A percentile compares a stretch with the other conserved stretches of the same genome.
Conservation (phyloP, 148 eudicot species). For the Limonium bicolor region DNA sequence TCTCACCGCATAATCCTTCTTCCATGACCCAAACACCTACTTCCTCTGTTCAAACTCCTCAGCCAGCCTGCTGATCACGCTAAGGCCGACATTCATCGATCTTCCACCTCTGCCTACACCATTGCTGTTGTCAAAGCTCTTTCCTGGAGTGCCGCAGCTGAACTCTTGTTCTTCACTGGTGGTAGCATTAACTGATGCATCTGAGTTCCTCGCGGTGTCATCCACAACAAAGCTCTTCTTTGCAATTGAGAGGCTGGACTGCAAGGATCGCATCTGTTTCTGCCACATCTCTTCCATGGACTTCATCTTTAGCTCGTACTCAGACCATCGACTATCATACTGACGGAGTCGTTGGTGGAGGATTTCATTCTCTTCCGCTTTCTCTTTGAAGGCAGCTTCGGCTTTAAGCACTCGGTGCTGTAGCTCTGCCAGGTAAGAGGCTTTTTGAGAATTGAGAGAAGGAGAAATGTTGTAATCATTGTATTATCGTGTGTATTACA, state of each 20-base stretch:
- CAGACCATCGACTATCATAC: slow-evolving; percentile 89
- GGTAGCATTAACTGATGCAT: slow-evolving; percentile 44
- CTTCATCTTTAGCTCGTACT: slow-evolving; percentile 91
- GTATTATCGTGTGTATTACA: no score
- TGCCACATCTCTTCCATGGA: slow-evolving; percentile 99
- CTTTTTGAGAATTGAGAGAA: no score
- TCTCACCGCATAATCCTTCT: slow-evolving; percentile 78
- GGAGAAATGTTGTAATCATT: no score
- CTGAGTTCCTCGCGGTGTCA: slow-evolving; percentile 58
- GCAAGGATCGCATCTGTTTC: slow-evolving; percentile 92
- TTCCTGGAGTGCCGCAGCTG: slow-evolving; percentile 33
- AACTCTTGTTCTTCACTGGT: slow-evolving; percentile 33
- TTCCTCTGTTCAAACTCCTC: slow-evolving; percentile 93
- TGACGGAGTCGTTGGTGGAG: slow-evolving; percentile 82
- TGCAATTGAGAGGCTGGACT: slow-evolving; percentile 84
- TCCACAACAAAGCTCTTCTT: slow-evolving; percentile 70
- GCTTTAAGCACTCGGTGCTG: slow-evolving; percentile 86
- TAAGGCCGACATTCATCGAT: slow-evolving; percentile 62
- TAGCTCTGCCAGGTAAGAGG: slow-evolving; percentile 76
- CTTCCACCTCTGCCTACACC: slow-evolving; percentile 36
- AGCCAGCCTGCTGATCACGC: slow-evolving; percentile 70
- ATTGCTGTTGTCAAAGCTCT: slow-evolving; percentile 18
- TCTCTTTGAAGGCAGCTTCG: slow-evolving; percentile 70
- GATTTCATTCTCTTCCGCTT: slow-evolving; percentile 81
- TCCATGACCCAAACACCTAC: slow-evolving; percentile 84